Evolutionary conservation across 192 early-diverging fungal species (phyloP), one percentile per base, ranked within the genome.

Genomic region (Linnemannia exigua): DNA sequence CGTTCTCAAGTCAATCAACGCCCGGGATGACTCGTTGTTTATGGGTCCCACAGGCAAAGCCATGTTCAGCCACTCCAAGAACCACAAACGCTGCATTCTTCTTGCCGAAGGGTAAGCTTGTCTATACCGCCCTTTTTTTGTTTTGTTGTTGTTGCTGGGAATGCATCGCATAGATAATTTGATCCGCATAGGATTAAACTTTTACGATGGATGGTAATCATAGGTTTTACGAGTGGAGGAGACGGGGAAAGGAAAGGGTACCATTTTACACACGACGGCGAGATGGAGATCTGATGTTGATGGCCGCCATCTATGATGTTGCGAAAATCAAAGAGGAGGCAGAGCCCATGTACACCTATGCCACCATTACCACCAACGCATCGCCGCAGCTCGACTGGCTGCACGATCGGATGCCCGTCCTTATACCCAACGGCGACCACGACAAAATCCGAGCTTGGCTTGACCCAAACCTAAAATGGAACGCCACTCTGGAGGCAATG

Each of bases 221-320:
- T 78, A 90, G 91, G 19, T 93, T 92, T 44, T 93, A 88, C 75
- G 92, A 93, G 79, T 93, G 92, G 92, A 61, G 88, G 33, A 87
- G 84, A 50, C 83, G 87, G 22, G 88, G 87, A 5, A 92, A 91
- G 44, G 74, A 87, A n/a, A 80, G 85, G 36, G 79, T 84, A 2
- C 91, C 92, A 0, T 90, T 91, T 68, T 91, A 82, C 73, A 89
- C 89, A 8, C 82, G 79, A 63, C 80, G 91, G 16, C 72, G 83
- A 68, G 91, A 91, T 71, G 88, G 84, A n/a, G 71, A 86, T 8
- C 51, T 90, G 50, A 88, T 91, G 88, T 68, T 93, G 11, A 88
- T 91, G 76, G 90, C 90, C 5, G 90, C 85, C 15, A 74, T 93
- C 22, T 91, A 92, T 74, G 89, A 90, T 68, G 69, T 75, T 35